A percentile compares a stretch with the other conserved stretches of the same genome.
Evolutionary conservation across 805 yeast genomes (phyloP).

Genomic region (Hanseniaspora opuntiae): DNA sequence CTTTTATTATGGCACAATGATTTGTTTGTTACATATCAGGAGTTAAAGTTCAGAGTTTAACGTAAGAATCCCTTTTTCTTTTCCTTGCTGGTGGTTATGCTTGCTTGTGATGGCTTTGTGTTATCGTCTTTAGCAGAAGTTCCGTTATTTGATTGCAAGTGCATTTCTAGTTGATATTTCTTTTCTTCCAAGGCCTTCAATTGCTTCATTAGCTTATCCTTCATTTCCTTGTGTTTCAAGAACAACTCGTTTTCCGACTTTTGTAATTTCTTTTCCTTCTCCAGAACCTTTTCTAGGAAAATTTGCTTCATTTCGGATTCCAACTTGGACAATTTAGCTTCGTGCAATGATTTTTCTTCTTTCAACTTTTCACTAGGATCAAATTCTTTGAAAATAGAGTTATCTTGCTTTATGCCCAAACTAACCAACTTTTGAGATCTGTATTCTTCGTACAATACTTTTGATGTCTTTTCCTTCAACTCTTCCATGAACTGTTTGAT

Average conservation of each 20-base stretch:
- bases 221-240: slow-evolving; percentile 92
- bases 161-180: slow-evolving; percentile 58
- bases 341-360: slow-evolving; percentile 86
- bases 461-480: slow-evolving; percentile 71
- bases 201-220: slow-evolving; percentile 81
- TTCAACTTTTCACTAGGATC: slow-evolving; percentile 86
- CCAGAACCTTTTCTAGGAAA: slow-evolving; percentile 89
- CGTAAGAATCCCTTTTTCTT: slow-evolving; percentile 74
- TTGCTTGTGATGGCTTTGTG: slow-evolving; percentile 26
- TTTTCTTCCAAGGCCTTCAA: slow-evolving; percentile 82
- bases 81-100: slow-evolving; percentile 39
- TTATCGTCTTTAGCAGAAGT: slow-evolving; percentile 33
- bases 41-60: slow-evolving; percentile 21
- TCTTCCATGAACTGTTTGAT: slow-evolving; percentile 88
- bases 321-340: slow-evolving; percentile 83
- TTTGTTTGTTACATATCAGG: neutral
- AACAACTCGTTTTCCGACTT: slow-evolving; percentile 93
- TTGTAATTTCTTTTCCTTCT: slow-evolving; percentile 93
- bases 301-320: slow-evolving; percentile 94
- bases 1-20: neutral
- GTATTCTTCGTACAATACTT: slow-evolving; percentile 70
- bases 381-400: slow-evolving; percentile 82
- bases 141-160: slow-evolving; percentile 23
- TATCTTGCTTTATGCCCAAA: slow-evolving; percentile 86
- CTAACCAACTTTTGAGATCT: slow-evolving; percentile 66